Evolutionary conservation across 345 rosid species (phyloP), one percentile per base, ranked within the genome.

Genomic region (Ricinus communis): DNA sequence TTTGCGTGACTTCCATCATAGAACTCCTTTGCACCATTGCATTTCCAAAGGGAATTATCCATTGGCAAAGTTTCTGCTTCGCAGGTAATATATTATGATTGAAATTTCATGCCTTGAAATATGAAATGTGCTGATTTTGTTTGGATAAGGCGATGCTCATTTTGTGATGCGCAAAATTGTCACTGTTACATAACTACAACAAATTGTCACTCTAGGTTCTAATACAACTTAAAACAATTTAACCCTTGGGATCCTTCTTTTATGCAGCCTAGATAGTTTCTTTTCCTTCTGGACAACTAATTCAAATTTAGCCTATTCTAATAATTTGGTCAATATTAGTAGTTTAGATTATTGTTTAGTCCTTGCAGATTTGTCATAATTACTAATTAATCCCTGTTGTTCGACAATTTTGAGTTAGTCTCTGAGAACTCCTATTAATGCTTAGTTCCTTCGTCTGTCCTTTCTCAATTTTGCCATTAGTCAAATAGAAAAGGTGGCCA

Each of bases 11-110:
- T 89, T 76, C 75, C 93, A 87, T 22, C 89, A 93, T 75, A 85
- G 92, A 75, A 89, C 96, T 69, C 96, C 98, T 65, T 80, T 91
- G 84, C 98, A 91, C 82, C 87, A 77, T 73, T 90, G 97, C 71
- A 76, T 93, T 38, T 74, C 88, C 56, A 66, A 76, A 62, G 80
- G 89, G 71, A 80, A 87, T 80, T 83, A 89, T 75, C 11, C 73
- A 66, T 79, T 87, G 43, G 96, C 98, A 5, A 93, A 91, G 80
- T 73, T 87, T 80, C 84, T 93, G 54, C 85, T 93, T 60, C 82
- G 88, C 79, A 89, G 96, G 97, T 93, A 85, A 55, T 31, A 24
- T 43, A 45, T 58, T 36, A 5, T 3, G 3, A 3, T 45, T 56
- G 8, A 45, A 50, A 21, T 6, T 31, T 25, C 41, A 21, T 57